phyloP scores from a whole-genome alignment of 208 protist genomes.

The Leptomonas seymouri region DNA sequence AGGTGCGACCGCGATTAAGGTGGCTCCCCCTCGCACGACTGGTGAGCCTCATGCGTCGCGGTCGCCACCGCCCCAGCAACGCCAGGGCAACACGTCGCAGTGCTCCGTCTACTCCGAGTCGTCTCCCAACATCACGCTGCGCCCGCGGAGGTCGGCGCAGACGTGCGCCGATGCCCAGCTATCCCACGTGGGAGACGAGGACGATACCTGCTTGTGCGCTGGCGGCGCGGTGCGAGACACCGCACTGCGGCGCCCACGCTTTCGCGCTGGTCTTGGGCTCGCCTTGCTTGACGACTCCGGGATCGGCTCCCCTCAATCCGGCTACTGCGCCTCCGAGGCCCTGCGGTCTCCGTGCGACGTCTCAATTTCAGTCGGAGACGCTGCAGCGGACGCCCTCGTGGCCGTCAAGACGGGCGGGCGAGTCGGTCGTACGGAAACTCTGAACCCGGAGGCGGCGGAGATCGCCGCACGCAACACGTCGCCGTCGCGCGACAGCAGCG shows the following conservation, averaged over 20 bases:
- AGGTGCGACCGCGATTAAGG: background rate
- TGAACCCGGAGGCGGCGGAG: constrained; percentile 32
- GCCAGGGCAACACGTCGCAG: constrained; percentile 7
- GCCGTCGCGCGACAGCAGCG: background rate
- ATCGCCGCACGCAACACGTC: constrained; percentile 8
- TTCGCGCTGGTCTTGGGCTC: constrained; percentile 32
- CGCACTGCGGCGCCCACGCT: background rate
- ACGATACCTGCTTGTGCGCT: background rate
- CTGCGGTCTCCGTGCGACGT: background rate
- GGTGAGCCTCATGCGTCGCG: background rate
- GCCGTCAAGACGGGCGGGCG: too few relatives aligned
- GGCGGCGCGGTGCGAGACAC: constrained; percentile 2
- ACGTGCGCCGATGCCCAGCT: background rate
- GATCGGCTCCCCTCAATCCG: constrained; percentile 7
- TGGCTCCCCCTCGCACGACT: background rate
- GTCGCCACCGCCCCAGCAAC: background rate
- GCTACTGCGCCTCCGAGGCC: background rate
- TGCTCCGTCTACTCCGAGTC: background rate
- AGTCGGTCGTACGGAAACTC: constrained; percentile 25
- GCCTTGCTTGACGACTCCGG: constrained; percentile 45
- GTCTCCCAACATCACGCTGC: background rate
- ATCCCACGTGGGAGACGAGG: background rate
- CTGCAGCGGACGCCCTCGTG: too few relatives aligned
- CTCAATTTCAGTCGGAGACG: too few relatives aligned
- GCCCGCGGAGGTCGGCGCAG: background rate